Evolutionary conservation across 2,329 filamentous ascomycete species (phyloP).

Genomic region (Fusarium illudens): DNA sequence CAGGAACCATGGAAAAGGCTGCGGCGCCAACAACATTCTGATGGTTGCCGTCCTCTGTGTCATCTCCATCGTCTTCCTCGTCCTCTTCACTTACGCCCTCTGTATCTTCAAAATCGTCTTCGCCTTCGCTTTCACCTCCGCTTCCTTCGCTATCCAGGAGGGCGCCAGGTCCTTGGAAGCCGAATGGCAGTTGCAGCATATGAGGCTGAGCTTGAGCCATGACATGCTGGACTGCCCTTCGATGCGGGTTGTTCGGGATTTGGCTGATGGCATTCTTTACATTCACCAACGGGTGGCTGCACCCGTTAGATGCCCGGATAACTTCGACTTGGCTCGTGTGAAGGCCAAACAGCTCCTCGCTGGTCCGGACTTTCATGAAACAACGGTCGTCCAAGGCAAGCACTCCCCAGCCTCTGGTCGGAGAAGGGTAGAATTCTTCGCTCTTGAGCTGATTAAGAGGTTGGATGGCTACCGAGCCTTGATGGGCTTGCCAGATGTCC

Average conservation of each 20-base stretch:
- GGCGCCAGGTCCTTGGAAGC: conserved; percentile 13
- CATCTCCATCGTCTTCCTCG: conserved; percentile 24
- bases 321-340: conserved; percentile 28
- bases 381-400: conserved; percentile 55
- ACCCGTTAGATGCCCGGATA: conserved; percentile 20
- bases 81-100: conserved; percentile 32
- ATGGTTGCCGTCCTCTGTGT: conserved; percentile 28
- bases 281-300: conserved; percentile 39
- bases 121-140: conserved; percentile 17
- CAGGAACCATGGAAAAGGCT: conserved; percentile 17
- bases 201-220: conserved; percentile 23
- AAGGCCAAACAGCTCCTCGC: conserved; percentile 48
- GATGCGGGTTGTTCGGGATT: conserved; percentile 46
- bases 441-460: conserved; percentile 39
- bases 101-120: conserved; percentile 28
- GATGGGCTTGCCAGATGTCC: conserved; percentile 58
- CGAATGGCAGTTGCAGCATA: conserved; percentile 15
- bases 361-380: conserved; percentile 51
- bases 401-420: conserved; percentile 59
- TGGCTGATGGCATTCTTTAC: conserved; percentile 37
- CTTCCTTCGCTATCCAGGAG: conserved; percentile 25
- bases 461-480: conserved; percentile 42
- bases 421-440: conserved; percentile 42
- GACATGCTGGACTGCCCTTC: conserved; percentile 1
- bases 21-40: conserved; percentile 3